Evolutionary conservation across 768 basidiomycete species (phyloP), one percentile per base, ranked within the genome.

Genomic region (Mycena crocata): DNA sequence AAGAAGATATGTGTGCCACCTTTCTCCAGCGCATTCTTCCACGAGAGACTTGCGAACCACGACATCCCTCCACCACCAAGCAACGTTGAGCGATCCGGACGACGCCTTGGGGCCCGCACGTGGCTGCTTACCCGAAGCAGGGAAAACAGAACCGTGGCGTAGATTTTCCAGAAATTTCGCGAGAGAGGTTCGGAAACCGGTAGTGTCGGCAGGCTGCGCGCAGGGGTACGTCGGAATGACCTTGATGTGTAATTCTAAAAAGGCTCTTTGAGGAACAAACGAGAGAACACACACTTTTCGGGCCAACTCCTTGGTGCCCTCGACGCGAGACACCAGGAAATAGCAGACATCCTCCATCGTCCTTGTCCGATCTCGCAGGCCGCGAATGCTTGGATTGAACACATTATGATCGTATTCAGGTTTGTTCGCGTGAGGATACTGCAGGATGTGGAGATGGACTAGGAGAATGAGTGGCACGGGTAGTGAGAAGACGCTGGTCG

Each of bases 1-100:
- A 2, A 28, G 8, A 2, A 26, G 35, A 49, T 39, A 39, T 9
- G 12, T 48, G 32, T 66, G 78, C 48, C 52, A 87, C 87, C 81
- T 81, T 59, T 84, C 84, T 26, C 87, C 86, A 28, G 77, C 70
- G 68, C 86, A 88, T 67, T 88, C 87, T 63, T 88, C 87, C 30
- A 88, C 71, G 28, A 88, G 68, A 10, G 87, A 87, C 69, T 84
- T 88, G 31, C 87, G 80, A 5, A 87, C 85, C 5, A 87, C 78
- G 3, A 87, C 81, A 55, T 87, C 84, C 72, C 81, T 86, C 88
- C 88, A 89, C 87, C 87, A 88, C 83, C 79, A 83, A 39, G 68
- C 52, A 15, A 51, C 64, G 5, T 23, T 32, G 30, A 32, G 26
- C n/a, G 64, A 57, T 13, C 62, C 66, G 52, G 49, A 52, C 48